Conservation (phyloP, 805 yeast genomes). For the Debaryomyces tyrocola region DNA sequence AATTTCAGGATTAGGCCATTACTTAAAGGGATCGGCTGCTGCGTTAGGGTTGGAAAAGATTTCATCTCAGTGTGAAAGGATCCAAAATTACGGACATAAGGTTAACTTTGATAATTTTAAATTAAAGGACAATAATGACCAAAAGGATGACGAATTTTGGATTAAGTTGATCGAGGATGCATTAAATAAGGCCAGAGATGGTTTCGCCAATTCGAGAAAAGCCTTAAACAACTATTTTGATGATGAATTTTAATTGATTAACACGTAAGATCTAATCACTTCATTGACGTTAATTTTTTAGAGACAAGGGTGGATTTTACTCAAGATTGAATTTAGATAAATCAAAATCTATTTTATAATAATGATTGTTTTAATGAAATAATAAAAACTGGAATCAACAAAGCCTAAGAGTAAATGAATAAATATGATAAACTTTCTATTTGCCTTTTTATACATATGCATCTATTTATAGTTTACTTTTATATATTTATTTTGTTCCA, state of each 20-base stretch:
- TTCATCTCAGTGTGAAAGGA: conserved; percentile 86
- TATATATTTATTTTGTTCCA: not conserved
- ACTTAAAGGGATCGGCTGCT: conserved; percentile 92
- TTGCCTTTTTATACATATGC: too few relatives aligned
- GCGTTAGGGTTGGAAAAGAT: conserved; percentile 84
- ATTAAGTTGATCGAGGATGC: conserved; percentile 52
- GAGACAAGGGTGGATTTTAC: too few relatives aligned
- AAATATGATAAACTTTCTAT: too few relatives aligned
- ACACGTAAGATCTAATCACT: too few relatives aligned
- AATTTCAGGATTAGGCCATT: conserved; percentile 82
- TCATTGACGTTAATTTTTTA: too few relatives aligned
- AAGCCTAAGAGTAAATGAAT: too few relatives aligned
- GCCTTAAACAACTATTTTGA: conserved; percentile 56
- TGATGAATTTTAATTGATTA: conserved; percentile 15
- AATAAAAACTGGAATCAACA: too few relatives aligned
- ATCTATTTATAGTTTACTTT: too few relatives aligned
- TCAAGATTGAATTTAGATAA: too few relatives aligned
- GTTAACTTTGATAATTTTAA: conserved; percentile 32
- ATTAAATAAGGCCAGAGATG: conserved; percentile 48
- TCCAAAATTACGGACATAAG: conserved; percentile 82
- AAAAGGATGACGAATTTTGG: conserved; percentile 36
- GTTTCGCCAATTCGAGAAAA: conserved; percentile 49
- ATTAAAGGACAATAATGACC: conserved; percentile 11
- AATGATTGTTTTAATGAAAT: too few relatives aligned
- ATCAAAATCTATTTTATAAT: too few relatives aligned